Evolutionary conservation across 1,284 basidiomycete species (phyloP), one percentile per base, ranked within the genome.

Genomic region (Heterobasidion parviporum): DNA sequence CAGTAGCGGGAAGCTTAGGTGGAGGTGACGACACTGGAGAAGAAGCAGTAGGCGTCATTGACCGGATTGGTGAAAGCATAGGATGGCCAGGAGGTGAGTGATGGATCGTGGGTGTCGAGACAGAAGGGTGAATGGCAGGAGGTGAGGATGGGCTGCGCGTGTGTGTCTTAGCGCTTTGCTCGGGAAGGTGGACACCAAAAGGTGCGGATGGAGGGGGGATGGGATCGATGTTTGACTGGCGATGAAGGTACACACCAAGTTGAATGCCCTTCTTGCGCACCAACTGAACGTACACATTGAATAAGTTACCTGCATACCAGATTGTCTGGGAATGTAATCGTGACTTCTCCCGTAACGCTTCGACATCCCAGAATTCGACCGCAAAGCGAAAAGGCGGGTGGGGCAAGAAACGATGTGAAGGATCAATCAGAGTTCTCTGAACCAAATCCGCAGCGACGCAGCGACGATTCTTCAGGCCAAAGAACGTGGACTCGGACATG

Each of bases 331-430:
- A 88, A 63, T 89, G 79, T 54, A 89, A 75, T 61, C 92, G 78
- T 56, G 85, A 84, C 71, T 94, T 95, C 68, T 96, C 93, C 56
- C 84, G 86, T 49, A 97, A 76, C 50, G 78, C 74, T 62, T 91
- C 88, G 32, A 94, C 79, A 62, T 91, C 89, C 85, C 90, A 96
- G 68, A 96, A 96, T 70, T 97, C 94, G 51, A 93, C 90, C 6
- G 83, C 83, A 65, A 96, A 91, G 32, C 91, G 80, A 69, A 79
- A 87, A 0, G 92, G 92, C 52, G 92, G 82, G 63, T 83, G 81
- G 8, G 78, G 72, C 0, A 83, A 77, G 82, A 81, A 87, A 43
- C 75, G 76, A 10, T 10, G 38, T 10, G 66, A 67, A 55, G 73
- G 75, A 14, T 77, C 76, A 10, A 63, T 68, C 2, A 72, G 59